Evolutionary conservation across 371 early-diverging fungal species (phyloP), one percentile per base, ranked within the genome.

Genomic region (Phascolomyces articulosus): DNA sequence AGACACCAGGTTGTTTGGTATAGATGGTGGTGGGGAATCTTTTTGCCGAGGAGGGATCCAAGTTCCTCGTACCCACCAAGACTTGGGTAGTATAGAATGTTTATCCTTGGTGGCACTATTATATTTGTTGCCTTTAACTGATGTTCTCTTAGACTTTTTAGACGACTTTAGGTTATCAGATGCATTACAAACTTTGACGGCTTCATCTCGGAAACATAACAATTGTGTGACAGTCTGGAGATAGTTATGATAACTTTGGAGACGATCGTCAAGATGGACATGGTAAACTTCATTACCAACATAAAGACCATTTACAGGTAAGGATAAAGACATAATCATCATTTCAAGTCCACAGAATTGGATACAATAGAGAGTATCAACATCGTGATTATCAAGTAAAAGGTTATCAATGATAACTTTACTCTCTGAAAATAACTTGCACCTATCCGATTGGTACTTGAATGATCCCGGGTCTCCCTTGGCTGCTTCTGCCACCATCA

Each of bases 51-150:
- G 24, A n/a, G 49, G 21, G 49, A 48, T 48, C 49, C 49, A 48
- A 48, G 49, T 48, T 48, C 49, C 49, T 48, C 49, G n/a, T n/a
- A 48, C 49, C 49, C 49, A 48, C 11, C 11, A n/a, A n/a, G n/a
- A 21, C 16, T 48, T 48, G n/a, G 24, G 11, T 48, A 9, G 49
- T 23, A 21, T 48, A 21, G 8, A 7, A 23, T n/a, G 49, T 23
- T 21, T 8, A 21, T 48, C 24, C 24, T 48, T 23, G 24, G 49
- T 8, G 24, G 49, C 16, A 21, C 49, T n/a, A 2, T 48, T 48
- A 23, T 48, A 48, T 23, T 48, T 48, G 49, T 48, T 48, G 49
- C 49, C 24, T 48, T 48, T 48, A 21, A 48, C 49, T 21, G 49
- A 48, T 23, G 7, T 48, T 48, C 16, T 48, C 24, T 48, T 48